phyloP scores from a whole-genome alignment of 257 asterid genomes.

The Salvia miltiorrhiza region DNA sequence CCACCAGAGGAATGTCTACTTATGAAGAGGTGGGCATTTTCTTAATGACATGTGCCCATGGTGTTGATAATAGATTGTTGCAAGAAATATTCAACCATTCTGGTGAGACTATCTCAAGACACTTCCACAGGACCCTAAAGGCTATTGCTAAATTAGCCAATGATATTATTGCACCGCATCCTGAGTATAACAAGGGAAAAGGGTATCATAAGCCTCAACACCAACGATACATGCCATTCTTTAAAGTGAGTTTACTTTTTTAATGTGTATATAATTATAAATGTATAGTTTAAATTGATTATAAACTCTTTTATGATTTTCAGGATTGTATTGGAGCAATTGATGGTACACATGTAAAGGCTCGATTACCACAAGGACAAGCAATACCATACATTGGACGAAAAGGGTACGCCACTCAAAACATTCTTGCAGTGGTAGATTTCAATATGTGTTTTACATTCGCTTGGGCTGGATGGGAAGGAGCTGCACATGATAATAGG shows the following conservation, averaged over 20 bases:
- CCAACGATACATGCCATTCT: not conserved
- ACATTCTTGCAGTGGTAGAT: not conserved
- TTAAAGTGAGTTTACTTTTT: not conserved
- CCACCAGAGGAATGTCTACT: not conserved
- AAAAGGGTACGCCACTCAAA: not conserved
- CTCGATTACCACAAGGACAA: not conserved
- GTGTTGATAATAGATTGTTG: not conserved
- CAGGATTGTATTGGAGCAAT: not conserved
- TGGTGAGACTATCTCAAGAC: not conserved
- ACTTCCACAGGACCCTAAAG: not conserved
- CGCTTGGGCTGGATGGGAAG: not conserved
- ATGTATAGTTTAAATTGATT: not conserved
- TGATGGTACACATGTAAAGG: not conserved
- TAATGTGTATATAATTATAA: not conserved
- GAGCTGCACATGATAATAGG: not conserved
- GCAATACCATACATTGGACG: not conserved
- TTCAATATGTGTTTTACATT: slow-evolving; percentile 6
- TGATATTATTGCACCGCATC: not conserved
- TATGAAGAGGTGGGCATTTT: slow-evolving; percentile 1
- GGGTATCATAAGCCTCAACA: not conserved
- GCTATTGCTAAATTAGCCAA: not conserved
- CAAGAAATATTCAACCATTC: not conserved
- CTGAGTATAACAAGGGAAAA: not conserved
- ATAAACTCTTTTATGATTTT: not conserved
- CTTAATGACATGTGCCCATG: not conserved